Conservation (phyloP, 495 filamentous ascomycete species). For the Aspergillus asperescens region DNA sequence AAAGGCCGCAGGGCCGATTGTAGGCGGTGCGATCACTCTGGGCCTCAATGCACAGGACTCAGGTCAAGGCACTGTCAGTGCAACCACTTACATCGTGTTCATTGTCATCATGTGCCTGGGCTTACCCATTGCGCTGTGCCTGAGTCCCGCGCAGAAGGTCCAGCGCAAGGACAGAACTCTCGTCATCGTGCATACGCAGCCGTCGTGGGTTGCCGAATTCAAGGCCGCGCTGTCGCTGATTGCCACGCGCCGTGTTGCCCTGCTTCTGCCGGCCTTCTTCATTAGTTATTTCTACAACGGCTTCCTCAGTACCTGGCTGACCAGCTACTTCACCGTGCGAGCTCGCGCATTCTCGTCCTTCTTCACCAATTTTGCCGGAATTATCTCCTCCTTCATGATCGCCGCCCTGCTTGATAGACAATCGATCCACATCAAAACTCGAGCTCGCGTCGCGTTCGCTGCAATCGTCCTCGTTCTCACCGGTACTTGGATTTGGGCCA, state of each 20-base stretch:
- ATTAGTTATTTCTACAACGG: slow-evolving; percentile 38
- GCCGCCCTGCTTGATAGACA: slow-evolving; percentile 29
- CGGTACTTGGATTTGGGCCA: slow-evolving; percentile 33
- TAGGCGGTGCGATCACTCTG: slow-evolving; percentile 30
- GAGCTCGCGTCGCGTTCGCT: slow-evolving; percentile 26
- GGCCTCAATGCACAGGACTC: slow-evolving; percentile 28
- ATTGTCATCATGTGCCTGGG: slow-evolving; percentile 36
- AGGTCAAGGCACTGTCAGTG: slow-evolving; percentile 23
- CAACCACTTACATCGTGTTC: slow-evolving; percentile 30
- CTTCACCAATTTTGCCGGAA: slow-evolving; percentile 34
- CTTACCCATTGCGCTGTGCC: slow-evolving; percentile 24
- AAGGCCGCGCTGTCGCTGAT: slow-evolving; percentile 26
- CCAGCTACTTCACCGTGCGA: slow-evolving; percentile 31
- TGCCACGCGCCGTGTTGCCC: slow-evolving; percentile 24
- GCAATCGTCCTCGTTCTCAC: slow-evolving; percentile 23
- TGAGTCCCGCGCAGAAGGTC: slow-evolving; percentile 31
- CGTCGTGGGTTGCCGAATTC: slow-evolving; percentile 28
- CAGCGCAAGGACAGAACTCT: slow-evolving; percentile 28
- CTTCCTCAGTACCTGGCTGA: slow-evolving; percentile 31
- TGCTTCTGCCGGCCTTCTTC: slow-evolving; percentile 30
- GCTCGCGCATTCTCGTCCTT: slow-evolving; percentile 32
- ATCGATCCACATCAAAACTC: slow-evolving; percentile 32
- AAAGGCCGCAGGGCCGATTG: slow-evolving; percentile 29
- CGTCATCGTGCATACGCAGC: slow-evolving; percentile 28
- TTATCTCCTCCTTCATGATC: slow-evolving; percentile 30